Evolutionary conservation across 1,284 basidiomycete species (phyloP), one percentile per base, ranked within the genome.

Genomic region (Cryptococcus sp.): DNA sequence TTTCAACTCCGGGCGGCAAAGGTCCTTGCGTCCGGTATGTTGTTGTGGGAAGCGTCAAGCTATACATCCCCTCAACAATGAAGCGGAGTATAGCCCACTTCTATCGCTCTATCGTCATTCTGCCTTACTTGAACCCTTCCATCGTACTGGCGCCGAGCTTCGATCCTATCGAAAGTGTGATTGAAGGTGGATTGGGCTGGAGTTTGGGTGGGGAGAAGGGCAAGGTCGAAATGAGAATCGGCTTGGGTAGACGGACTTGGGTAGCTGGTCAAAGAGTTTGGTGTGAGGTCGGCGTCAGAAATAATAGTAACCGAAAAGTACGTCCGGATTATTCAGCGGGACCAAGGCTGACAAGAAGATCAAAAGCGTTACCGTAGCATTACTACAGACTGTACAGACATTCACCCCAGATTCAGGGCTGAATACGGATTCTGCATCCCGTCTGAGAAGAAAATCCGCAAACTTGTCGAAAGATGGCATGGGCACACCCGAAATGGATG

Each of bases 31-130:
- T 94, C 18, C 82, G 83, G 46, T 94, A 94, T 71, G 88, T 96
- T 50, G 84, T 84, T 2, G 87, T 94, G 73, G 83, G 87, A 2
- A 91, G 88, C 2, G 78, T 92, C 69, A 87, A 88, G 74, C 82
- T 96, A 48, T 87, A 87, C 69, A 84, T 89, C 51, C 70, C 82
- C 2, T 74, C 78, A 37, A 80, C 82, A 1, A 76, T 75, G 41
- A 80, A 81, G 64, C 80, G 84, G 7, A 90, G 88, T 4, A 87
- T 96, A 45, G 87, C 91, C 0, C 92, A 97, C 72, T 94, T 96
- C 69, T 96, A 94, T 73, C 85, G 92, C 2, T 79, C 85, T 36
- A 85, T 91, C 64, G 83, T 86, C 49, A 77, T 96, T 25, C 91
- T 86, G 80, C 91, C 92, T 1, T 84, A 84, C 48, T 76, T 92